Percentiles rank a stretch among this genome's conserved stretches.
phyloP scores from a whole-genome alignment of 2,329 filamentous ascomycete species.

The Xylariaceae sp. region DNA sequence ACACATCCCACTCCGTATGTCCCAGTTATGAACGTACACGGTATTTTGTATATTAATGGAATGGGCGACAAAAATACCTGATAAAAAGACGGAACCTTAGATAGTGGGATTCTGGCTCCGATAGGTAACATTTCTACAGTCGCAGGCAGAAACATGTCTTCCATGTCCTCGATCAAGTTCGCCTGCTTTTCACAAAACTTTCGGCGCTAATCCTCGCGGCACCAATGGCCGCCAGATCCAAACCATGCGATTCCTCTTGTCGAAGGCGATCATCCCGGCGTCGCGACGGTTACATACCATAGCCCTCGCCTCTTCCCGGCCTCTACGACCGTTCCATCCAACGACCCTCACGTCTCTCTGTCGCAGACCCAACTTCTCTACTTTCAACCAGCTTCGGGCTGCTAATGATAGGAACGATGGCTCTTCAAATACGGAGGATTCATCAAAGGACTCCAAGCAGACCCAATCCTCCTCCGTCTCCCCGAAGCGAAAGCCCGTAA shows the following conservation, averaged over 20 bases:
- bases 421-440: conserved; percentile 2
- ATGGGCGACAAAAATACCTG: no score
- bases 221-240: conserved; percentile 24
- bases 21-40: no score
- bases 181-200: not conserved
- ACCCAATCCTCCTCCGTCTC: conserved; percentile 23
- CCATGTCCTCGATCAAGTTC: not conserved
- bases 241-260: conserved; percentile 27
- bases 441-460: conserved; percentile 2
- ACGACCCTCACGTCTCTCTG: conserved; percentile 41
- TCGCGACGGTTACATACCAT: conserved; percentile 28
- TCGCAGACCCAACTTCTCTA: conserved; percentile 59
- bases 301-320: conserved; percentile 27
- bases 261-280: conserved; percentile 23
- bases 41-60: no score
- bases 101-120: no score
- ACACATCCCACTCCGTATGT: no score
- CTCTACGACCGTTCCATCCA: conserved; percentile 41
- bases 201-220: conserved; percentile 4
- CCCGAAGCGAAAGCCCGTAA: conserved; percentile 42
- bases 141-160: not conserved
- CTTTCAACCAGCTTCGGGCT: conserved; percentile 54
- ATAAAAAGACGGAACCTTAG: no score
- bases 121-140: no score
- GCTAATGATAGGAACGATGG: conserved; percentile 30